Conservation (phyloP, 352 stramenopile genomes). For the Globisporangium ultimum region DNA sequence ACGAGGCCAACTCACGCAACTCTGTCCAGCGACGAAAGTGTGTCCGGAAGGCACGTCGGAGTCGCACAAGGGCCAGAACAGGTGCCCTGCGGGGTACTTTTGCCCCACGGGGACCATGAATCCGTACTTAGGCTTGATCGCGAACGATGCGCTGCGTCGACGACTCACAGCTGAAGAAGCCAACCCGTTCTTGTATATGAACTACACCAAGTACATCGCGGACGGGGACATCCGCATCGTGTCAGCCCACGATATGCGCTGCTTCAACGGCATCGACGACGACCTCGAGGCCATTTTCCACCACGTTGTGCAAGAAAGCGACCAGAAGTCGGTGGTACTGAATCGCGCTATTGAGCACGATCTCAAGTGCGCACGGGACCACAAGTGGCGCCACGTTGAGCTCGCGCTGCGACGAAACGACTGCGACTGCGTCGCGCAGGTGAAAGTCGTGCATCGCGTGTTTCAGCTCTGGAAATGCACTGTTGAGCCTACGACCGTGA, state of each 20-base stretch:
- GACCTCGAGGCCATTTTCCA: conserved; percentile 66
- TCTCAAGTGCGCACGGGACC: conserved; percentile 86
- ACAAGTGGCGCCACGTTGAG: conserved; percentile 92
- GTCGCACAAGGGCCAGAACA: conserved; percentile 67
- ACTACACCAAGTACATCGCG: conserved; percentile 87
- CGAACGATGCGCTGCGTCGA: conserved; percentile 88
- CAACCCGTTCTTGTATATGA: conserved; percentile 69
- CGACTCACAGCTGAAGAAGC: conserved; percentile 51
- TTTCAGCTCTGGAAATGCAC: conserved; percentile 96
- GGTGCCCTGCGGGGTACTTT: conserved; percentile 92
- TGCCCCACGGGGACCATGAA: conserved; percentile 93
- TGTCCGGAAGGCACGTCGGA: conserved; percentile 87
- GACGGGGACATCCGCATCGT: conserved; percentile 88
- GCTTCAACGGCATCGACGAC: conserved; percentile 86
- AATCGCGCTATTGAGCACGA: conserved; percentile 77
- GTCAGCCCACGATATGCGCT: conserved; percentile 89
- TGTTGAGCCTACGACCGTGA: conserved; percentile 23
- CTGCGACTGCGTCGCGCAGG: conserved; percentile 90
- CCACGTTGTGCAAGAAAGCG: conserved; percentile 9
- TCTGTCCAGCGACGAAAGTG: conserved; percentile 90
- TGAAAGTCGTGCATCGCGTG: conserved; percentile 84
- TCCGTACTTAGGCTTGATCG: conserved; percentile 79
- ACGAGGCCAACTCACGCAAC: conserved; percentile 77
- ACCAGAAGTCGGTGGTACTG: conserved; percentile 23
- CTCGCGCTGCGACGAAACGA: conserved; percentile 87